Base-by-base conservation (phyloP, 2,329 filamentous ascomycete genomes). In the Pseudogymnoascus sp. region DNA sequence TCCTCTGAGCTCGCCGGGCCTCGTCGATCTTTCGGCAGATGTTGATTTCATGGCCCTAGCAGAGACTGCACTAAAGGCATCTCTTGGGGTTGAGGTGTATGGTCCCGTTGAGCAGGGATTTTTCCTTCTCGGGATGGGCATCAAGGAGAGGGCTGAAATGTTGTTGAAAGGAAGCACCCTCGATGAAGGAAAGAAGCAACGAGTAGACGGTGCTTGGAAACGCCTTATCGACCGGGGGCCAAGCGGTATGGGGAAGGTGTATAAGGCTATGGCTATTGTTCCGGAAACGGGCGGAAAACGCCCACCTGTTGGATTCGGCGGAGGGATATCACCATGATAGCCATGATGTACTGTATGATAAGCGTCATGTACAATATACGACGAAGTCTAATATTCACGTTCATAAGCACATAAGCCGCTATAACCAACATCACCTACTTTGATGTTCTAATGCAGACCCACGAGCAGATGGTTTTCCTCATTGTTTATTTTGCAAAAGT, bases 21-120 rank as follows among this genome's bases (percentile, higher is more conserved):
- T 88, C 26, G 92, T 96, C 2, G 95, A 99, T 73, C 80, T 99
- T 21, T 92, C 87, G 68, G 93, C 90, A 0, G 93, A 99, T 72
- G 95, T 99, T 0, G 95, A 99, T 75, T 99, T 99, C 72, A 83
- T 85, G 0, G 91, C 88, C 10, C 78, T 99, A 1, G 93, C 92
- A 0, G 93, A 97, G 73, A 82, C 89, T 1, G 93, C 93, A 0
- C 81, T 90, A 53, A 78, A 82, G 40, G 89, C 90, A 0, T 93
- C 88, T 67, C 82, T 87, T 1, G 88, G 87, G 1, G 86, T 97
- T 3, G 95, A 99, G 75, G 90, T 96, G 6, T 93, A 97, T 71
- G 95, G 95, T 0, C 95, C 95, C 0, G 87, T 96, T 1, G 86
- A 92, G 66, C 95, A 99, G 76, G 91, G 85, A 0, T 79, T 82